Evolutionary conservation across 1,284 basidiomycete species (phyloP), one percentile per base, ranked within the genome.

Genomic region (Mycocalia duriaeana): DNA sequence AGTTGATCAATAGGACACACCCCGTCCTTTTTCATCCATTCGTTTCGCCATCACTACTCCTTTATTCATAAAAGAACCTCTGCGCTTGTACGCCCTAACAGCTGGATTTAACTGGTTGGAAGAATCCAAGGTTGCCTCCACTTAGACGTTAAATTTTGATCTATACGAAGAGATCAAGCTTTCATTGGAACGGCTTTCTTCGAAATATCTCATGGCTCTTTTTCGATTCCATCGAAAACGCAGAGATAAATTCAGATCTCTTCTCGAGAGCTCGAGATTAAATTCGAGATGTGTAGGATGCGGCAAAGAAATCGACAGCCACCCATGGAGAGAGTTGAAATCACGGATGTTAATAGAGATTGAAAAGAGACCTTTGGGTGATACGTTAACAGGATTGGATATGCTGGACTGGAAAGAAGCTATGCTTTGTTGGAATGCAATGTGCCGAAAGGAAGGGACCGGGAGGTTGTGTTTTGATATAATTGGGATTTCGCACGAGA

Each of bases 91-190:
- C 49, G 65, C 59, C 0, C 56, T 73, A 25, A 59, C 69, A 9
- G 61, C 65, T n/a, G 63, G 63, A n/a, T 64, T 67, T 40, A 66
- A 60, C 3, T 73, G 71, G 71, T 62, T 62, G 24, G 64, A 68
- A 36, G 72, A 73, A 53, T 59, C 61, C 5, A 60, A 64, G 41
- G 47, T 66, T 5, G 68, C 69, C 7, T 64, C 69, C 9, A 65
- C 59, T 5, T 49, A 59, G 19, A 69, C 69, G 3, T 50, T 72
- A 18, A 47, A 50, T 16, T 47, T 64, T 20, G 50, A 60, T 25
- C n/a, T n/a, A n/a, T n/a, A n/a, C n/a, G n/a, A n/a, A n/a, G n/a
- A n/a, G n/a, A n/a, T n/a, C n/a, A n/a, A n/a, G n/a, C n/a, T 54
- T 5, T 69, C n/a, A 14, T 57, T 70, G 5, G 52, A 62, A 28